Percentiles rank a stretch among this genome's conserved stretches.
phyloP scores from a whole-genome alignment of 164 flowering plant species.

The Kalanchoe fedtschenkoi region DNA sequence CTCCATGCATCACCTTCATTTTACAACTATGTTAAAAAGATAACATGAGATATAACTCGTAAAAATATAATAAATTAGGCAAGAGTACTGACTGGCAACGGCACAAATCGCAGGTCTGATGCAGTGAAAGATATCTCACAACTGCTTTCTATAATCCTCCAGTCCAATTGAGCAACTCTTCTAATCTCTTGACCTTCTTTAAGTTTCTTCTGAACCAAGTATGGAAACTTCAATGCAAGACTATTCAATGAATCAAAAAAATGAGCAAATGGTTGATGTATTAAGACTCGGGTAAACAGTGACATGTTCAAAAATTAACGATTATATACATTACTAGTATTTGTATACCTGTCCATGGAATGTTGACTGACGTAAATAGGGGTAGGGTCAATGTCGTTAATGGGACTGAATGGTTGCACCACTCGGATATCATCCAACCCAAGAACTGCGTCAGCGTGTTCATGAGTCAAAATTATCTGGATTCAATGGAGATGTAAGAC shows the following conservation, averaged over 20 bases:
- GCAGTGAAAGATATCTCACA: constrained; percentile 57
- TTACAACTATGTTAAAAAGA: not conserved
- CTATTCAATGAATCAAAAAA: constrained; percentile 33
- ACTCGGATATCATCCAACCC: constrained; percentile 89
- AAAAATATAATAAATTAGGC: constrained; percentile 3
- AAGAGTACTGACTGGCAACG: constrained; percentile 69
- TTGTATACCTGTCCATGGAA: constrained; percentile 70
- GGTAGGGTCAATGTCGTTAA: constrained; percentile 74
- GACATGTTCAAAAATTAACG: not conserved
- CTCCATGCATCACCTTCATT: constrained; percentile 97
- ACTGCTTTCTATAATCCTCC: constrained; percentile 62
- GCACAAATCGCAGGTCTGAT: constrained; percentile 75
- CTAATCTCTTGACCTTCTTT: constrained; percentile 80
- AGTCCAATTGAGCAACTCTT: constrained; percentile 79
- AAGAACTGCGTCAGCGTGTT: constrained; percentile 98
- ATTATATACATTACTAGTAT: not conserved
- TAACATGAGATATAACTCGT: not conserved
- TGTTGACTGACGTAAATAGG: constrained; percentile 58
- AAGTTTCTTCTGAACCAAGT: constrained; percentile 63
- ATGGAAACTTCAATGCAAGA: constrained; percentile 62
- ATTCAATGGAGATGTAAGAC: constrained; percentile 7
- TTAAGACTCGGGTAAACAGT: not conserved
- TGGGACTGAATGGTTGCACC: constrained; percentile 72
- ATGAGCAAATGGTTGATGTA: not conserved
- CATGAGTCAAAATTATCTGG: constrained; percentile 97